phyloP scores from a whole-genome alignment of 441 rosid species.

The Croton laevigatus region DNA sequence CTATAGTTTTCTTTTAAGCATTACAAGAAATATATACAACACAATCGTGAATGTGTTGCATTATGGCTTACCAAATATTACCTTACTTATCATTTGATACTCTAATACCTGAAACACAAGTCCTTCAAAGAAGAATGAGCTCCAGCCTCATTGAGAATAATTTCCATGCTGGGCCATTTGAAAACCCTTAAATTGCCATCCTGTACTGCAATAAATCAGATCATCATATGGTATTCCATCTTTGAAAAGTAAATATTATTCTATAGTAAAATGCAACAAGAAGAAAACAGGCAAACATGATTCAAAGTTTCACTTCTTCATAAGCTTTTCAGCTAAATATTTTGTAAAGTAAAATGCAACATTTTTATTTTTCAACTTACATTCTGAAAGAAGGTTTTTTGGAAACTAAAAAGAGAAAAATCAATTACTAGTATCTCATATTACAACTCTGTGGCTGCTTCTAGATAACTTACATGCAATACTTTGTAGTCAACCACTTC shows the following conservation, averaged over 20 bases:
- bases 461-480: background rate
- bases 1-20: too few relatives aligned
- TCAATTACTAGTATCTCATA: background rate
- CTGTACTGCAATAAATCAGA: slow-evolving; percentile 68
- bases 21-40: too few relatives aligned
- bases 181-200: slow-evolving; percentile 84
- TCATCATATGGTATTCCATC: slow-evolving; percentile 36
- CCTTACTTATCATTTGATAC: too few relatives aligned
- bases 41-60: too few relatives aligned
- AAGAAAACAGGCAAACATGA: slow-evolving; percentile 5
- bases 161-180: slow-evolving; percentile 91
- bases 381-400: too few relatives aligned
- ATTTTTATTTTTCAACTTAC: too few relatives aligned
- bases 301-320: background rate
- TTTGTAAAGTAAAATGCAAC: background rate
- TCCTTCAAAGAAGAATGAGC: slow-evolving; percentile 67
- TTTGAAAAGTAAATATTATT: slow-evolving; percentile 7
- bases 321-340: slow-evolving; percentile 5
- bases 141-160: slow-evolving; percentile 52
- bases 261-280: background rate
- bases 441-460: background rate
- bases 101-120: slow-evolving; percentile 73
- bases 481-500: slow-evolving; percentile 5
- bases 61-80: too few relatives aligned
- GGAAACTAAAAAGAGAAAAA: background rate